phyloP scores from a whole-genome alignment of 2,329 filamentous ascomycete genomes.

The Cercospora sp. region DNA sequence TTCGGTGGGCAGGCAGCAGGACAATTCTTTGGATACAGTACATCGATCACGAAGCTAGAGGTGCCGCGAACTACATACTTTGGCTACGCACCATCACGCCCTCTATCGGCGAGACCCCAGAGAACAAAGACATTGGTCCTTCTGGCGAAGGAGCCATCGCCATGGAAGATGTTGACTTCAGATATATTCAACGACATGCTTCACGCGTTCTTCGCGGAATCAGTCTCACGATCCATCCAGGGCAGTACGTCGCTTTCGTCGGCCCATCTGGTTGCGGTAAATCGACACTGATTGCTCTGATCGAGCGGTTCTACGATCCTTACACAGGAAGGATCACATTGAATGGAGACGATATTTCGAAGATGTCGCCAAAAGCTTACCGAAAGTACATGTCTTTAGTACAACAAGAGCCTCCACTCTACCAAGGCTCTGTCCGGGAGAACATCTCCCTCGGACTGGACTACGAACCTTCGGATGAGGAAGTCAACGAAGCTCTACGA shows the following conservation, averaged over 20 bases:
- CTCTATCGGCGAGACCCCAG: slow-evolving; percentile 42
- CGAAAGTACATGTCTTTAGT: slow-evolving; percentile 68
- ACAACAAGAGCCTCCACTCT: slow-evolving; percentile 69
- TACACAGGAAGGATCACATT: slow-evolving; percentile 43
- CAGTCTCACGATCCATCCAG: slow-evolving; percentile 36
- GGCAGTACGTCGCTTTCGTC: slow-evolving; percentile 50
- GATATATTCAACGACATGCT: slow-evolving; percentile 33
- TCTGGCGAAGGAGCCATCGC: slow-evolving; percentile 29
- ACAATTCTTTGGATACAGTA: slow-evolving; percentile 64
- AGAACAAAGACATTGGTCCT: slow-evolving; percentile 37
- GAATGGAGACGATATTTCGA: slow-evolving; percentile 61
- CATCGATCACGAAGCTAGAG: slow-evolving; percentile 41
- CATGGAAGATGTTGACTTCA: slow-evolving; percentile 35
- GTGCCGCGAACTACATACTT: slow-evolving; percentile 48
- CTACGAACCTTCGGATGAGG: slow-evolving; percentile 42
- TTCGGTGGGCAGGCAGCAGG: slow-evolving; percentile 68
- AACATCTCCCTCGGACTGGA: slow-evolving; percentile 51
- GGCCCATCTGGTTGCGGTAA: slow-evolving; percentile 54
- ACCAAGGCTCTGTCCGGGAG: slow-evolving; percentile 68
- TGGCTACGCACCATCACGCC: slow-evolving; percentile 45
- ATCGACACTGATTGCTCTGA: slow-evolving; percentile 48
- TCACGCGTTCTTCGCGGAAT: slow-evolving; percentile 35
- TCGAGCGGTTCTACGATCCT: slow-evolving; percentile 52
- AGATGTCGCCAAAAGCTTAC: slow-evolving; percentile 63
- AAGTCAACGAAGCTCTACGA: slow-evolving; percentile 50